Evolutionary conservation across 108 stramenopile species (phyloP), one percentile per base, ranked within the genome.

Genomic region (Pelagomonas calceolata): DNA sequence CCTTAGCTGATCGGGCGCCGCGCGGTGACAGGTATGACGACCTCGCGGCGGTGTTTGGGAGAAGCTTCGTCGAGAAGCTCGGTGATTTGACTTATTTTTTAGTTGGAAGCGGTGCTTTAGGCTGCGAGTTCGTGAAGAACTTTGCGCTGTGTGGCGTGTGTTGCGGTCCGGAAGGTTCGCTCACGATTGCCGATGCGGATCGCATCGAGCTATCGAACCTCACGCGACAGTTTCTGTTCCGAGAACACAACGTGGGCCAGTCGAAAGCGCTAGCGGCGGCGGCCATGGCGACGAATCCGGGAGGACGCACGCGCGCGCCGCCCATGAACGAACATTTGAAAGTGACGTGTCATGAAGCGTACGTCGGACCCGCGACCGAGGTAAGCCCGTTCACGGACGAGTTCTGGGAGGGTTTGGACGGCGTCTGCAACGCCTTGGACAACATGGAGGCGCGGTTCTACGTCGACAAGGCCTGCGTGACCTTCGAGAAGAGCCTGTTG

Each of bases 81-180:
- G 85, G 80, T 46, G 79, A 84, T 68, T 85, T 85, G 71, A 78
- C 77, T 37, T 82, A 86, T 15, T 92, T 92, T 75, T 79, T 92
- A 76, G 92, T 92, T 21, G 92, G 92, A 21, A 89, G 88, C 70
- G 92, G 92, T 3, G 92, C 92, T 4, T 73, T 92, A 10, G 92
- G 92, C 43, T 92, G 92, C 75, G 92, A 92, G 76, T 90, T 87
- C 75, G 76, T 92, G 63, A 92, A 92, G 69, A 90, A 90, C 70
- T 87, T 91, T 73, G 89, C 90, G 30, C 74, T 91, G 29, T 74
- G 85, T 70, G 89, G 89, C 35, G 76, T 90, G n/a, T 88, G 81
- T 18, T 86, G 87, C 34, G 89, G 88, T 18, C 85, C 86, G 32
- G 77, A 84, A 35, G 88, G 86, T 34, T 74, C 79, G 73, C 78